A percentile compares a stretch with the other conserved stretches of the same genome.
Evolutionary conservation across 208 protist genomes (phyloP).

Genomic region (Leishmania martiniquensis): DNA sequence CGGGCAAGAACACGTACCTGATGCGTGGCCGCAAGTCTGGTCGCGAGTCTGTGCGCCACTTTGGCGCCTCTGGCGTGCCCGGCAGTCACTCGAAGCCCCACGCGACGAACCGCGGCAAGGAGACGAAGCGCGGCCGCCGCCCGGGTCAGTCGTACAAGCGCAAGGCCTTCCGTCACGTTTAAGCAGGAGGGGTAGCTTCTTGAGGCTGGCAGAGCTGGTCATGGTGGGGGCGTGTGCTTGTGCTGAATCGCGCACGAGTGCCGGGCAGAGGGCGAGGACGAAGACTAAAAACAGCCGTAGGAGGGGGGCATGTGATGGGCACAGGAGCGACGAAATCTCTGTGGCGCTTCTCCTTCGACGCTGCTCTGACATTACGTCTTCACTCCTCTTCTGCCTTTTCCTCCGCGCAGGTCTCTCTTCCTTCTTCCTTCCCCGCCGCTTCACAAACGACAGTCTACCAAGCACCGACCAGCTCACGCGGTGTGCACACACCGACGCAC

Average conservation of each 20-base stretch:
- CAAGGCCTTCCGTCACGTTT: constrained; percentile 83
- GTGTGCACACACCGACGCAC: background rate
- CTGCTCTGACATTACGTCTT: background rate
- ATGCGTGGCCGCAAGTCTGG: constrained; percentile 96
- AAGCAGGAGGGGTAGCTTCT: constrained; percentile 16
- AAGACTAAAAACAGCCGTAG: background rate
- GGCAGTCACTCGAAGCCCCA: constrained; percentile 92
- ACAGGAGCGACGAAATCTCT: background rate
- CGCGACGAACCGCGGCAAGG: constrained; percentile 81
- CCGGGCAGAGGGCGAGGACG: background rate
- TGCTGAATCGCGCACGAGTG: background rate
- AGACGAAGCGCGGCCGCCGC: constrained; percentile 95
- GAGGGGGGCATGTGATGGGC: background rate
- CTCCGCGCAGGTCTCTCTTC: background rate
- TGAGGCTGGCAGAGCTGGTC: background rate
- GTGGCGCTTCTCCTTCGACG: background rate
- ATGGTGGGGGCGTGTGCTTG: background rate
- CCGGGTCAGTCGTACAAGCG: constrained; percentile 82
- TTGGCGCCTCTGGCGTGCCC: constrained; percentile 97
- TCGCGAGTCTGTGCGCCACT: constrained; percentile 98
- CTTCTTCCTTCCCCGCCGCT: background rate
- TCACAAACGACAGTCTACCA: background rate
- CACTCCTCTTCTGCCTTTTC: background rate
- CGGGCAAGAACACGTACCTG: constrained; percentile 97
- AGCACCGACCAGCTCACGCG: background rate